A percentile compares a stretch with the other conserved stretches of the same genome.
Conservation (phyloP, 2,329 filamentous ascomycete genomes). For the Neoarthrinium moseri region DNA sequence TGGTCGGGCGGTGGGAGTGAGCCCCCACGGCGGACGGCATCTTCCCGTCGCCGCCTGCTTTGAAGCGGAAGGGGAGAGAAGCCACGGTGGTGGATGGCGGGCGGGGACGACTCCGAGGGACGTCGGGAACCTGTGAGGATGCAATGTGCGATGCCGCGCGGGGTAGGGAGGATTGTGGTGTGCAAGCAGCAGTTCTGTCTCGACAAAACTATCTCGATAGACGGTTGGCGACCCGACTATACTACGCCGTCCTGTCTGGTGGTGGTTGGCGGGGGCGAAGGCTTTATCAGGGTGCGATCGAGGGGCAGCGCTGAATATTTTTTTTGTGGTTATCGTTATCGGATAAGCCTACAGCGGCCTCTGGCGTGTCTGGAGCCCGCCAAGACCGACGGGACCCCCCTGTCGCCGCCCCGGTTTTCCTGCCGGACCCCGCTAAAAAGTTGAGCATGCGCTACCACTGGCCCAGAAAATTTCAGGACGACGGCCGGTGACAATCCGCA, state of each 20-base stretch:
- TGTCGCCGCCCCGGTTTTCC: neutral
- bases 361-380: neutral
- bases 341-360: neutral
- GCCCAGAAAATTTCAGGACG: slow-evolving; percentile 2
- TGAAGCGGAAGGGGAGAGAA: slow-evolving; percentile 83
- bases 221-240: too few relatives aligned
- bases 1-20: slow-evolving; percentile 91
- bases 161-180: too few relatives aligned
- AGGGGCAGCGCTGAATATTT: slow-evolving; percentile 1
- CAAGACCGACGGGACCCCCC: too few relatives aligned
- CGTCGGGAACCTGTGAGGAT: too few relatives aligned
- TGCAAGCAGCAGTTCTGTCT: too few relatives aligned
- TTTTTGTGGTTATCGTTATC: slow-evolving; percentile 6
- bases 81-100: too few relatives aligned
- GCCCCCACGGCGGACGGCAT: slow-evolving; percentile 70
- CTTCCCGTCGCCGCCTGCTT: slow-evolving; percentile 70
- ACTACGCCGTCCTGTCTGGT: neutral
- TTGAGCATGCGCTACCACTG: neutral
- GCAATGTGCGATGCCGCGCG: too few relatives aligned
- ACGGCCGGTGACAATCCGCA: too few relatives aligned
- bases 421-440: slow-evolving; percentile 4
- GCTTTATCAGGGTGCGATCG: neutral
- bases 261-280: neutral
- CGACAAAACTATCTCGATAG: too few relatives aligned
- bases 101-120: too few relatives aligned